Evolutionary conservation across 2,329 filamentous ascomycete genomes (phyloP).

Genomic region (Neopestalotiopsis clavispora): DNA sequence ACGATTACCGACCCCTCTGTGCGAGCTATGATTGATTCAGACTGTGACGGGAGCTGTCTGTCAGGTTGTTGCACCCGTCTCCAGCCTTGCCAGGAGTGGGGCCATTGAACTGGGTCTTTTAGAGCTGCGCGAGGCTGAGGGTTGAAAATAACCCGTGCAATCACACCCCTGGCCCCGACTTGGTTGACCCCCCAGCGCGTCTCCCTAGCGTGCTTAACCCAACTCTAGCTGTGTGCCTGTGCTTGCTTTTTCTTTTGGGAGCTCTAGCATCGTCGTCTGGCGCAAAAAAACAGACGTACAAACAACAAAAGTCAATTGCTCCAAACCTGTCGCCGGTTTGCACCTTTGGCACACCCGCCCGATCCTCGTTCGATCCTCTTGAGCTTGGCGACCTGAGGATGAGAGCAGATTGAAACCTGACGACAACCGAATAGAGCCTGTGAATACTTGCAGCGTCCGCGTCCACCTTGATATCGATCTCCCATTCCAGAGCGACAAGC

Average conservation of each 20-base stretch:
- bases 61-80: too few relatives aligned
- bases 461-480: not conserved
- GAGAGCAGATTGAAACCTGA: slow-evolving; percentile 9
- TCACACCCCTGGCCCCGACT: not conserved
- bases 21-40: not conserved
- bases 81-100: slow-evolving; percentile 1
- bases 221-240: slow-evolving; percentile 3
- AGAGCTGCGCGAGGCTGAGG: slow-evolving; percentile 1
- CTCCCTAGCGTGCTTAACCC: not conserved
- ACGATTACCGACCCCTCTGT: not conserved
- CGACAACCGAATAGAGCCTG: slow-evolving; percentile 2
- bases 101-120: not conserved
- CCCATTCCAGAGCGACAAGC: slow-evolving; percentile 21
- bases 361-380: not conserved
- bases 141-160: not conserved
- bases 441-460: slow-evolving; percentile 5
- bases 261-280: not conserved
- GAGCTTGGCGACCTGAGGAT: slow-evolving; percentile 8
- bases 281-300: not conserved
- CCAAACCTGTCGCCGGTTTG: not conserved
- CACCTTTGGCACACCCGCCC: not conserved
- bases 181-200: slow-evolving; percentile 6
- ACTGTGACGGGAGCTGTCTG: not conserved
- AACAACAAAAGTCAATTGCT: not conserved
- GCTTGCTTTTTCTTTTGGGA: slow-evolving; percentile 6